Base-by-base conservation (phyloP, 2,329 filamentous ascomycete species). In the Salinomyces thailandicus region DNA sequence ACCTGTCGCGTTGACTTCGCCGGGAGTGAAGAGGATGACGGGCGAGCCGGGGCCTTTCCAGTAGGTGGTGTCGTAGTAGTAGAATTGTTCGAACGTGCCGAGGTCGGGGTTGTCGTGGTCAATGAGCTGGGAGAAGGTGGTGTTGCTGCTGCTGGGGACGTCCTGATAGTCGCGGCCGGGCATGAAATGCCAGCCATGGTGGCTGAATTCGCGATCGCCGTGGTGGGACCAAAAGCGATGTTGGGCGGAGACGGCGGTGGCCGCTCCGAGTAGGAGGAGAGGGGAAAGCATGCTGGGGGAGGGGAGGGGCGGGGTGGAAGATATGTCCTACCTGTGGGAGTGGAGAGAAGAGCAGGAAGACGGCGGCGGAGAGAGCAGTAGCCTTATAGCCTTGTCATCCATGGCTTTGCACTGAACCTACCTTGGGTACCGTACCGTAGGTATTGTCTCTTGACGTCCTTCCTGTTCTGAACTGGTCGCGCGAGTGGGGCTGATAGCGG, bases 91-190 rank as follows among this genome's bases (percentile, higher is more conserved):
- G 46, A 75, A 75, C 0, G 67, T 75, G 8, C 72, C 72, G 9
- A 72, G 55, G n/a, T 58, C 58, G 1, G 72, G 71, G 45, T 75
- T 60, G 4, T 62, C 55, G 54, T 79, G 75, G 49, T 79, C 73
- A 33, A 78, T 69, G 36, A 71, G 60, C 53, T 78, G 75, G 43
- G 69, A 52, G 41, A 37, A 37, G 18, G 35, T 37, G 12, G 35
- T 15, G 18, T 37, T 37, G 29, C 30, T 19, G 7, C 14, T 17
- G 5, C 17, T 33, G 9, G 29, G 30, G 9, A 37, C 35, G n/a
- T 16, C 9, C 11, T 32, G 18, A 5, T n/a, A 27, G 16, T 37
- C 35, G 20, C 34, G n/a, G 4, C 35, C 35, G 13, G 35, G 35
- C 75, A 77, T 5, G 56, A 62, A 18, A 52, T 41, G 36, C 52